phyloP scores from a whole-genome alignment of 768 basidiomycete genomes.

The Tulasnella sp. region DNA sequence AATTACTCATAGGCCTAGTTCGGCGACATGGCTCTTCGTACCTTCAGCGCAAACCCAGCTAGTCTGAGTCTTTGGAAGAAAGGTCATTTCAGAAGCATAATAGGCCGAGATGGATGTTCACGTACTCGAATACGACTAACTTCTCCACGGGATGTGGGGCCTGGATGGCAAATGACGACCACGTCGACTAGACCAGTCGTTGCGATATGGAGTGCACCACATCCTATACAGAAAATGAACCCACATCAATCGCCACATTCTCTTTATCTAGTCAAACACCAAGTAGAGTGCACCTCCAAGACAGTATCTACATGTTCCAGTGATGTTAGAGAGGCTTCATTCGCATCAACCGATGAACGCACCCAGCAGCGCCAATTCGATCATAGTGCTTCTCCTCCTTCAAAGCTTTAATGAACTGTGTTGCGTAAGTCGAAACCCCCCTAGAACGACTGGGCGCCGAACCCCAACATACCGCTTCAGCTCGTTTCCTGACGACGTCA shows the following conservation, averaged over 20 bases:
- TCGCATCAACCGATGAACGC: neutral
- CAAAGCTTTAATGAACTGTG: neutral
- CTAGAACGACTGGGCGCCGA: too few species aligned
- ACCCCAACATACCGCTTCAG: neutral
- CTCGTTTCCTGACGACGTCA: neutral
- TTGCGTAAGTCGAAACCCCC: neutral
- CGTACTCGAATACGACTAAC: neutral
- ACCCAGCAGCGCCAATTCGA: neutral
- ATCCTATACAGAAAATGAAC: neutral
- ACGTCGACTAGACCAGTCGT: neutral
- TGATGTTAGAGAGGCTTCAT: neutral
- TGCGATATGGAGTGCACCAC: neutral
- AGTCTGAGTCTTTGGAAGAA: conserved; percentile 25
- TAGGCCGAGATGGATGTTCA: neutral
- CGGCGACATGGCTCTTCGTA: conserved; percentile 3
- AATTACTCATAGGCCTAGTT: neutral
- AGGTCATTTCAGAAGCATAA: neutral
- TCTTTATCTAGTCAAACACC: neutral
- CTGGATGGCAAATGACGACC: neutral
- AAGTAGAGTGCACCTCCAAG: neutral
- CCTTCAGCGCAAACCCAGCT: conserved; percentile 38
- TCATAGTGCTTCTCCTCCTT: neutral
- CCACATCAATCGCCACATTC: neutral
- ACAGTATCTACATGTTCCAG: neutral
- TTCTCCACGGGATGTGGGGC: neutral